Evolutionary conservation across 2,329 filamentous ascomycete species (phyloP), one percentile per base, ranked within the genome.

Genomic region (Aurifilum marmelostoma): DNA sequence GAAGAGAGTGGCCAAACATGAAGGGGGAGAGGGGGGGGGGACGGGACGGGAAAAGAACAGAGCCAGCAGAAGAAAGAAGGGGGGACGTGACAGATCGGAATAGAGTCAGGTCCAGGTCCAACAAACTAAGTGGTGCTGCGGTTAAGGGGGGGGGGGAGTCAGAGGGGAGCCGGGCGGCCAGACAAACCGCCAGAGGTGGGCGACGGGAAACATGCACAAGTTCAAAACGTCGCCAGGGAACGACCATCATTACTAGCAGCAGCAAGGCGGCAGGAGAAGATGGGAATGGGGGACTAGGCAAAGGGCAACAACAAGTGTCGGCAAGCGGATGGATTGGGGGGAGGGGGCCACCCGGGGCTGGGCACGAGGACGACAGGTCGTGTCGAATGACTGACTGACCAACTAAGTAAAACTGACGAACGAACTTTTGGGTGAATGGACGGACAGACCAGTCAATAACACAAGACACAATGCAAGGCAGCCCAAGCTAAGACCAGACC

Each of bases 321-420:
- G 56, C 29, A 37, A 11, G 32, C 16, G 27, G 54, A 59, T 21
- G 56, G 52, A 29, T 1, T 16, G 47, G n/a, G 27, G 52, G 11
- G 47, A 56, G 52, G 14, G 24, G 37, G 37, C 7, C 12, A 2
- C 18, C 52, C 52, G 16, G 21, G n/a, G n/a, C n/a, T 27, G 50
- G 50, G 24, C 50, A 58, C 27, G 54, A 58, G 54, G 37, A 16
- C 41, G 58, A 61, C 58, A 61, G 29, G 32, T 61, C 58, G 58
- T 34, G 32, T 61, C 37, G 59, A 62, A n/a, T 18, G 41, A 29
- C 59, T 29, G 39, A 18, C 2, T 18, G 39, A 43, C 21, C 24
- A 37, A 37, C 14, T 14, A 2, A 27, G n/a, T n/a, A n/a, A n/a
- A n/a, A n/a, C n/a, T n/a, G n/a, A n/a, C 59, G 12, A 41, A 37